Conservation (phyloP, 768 basidiomycete species). For the Suillus clintonianus region DNA sequence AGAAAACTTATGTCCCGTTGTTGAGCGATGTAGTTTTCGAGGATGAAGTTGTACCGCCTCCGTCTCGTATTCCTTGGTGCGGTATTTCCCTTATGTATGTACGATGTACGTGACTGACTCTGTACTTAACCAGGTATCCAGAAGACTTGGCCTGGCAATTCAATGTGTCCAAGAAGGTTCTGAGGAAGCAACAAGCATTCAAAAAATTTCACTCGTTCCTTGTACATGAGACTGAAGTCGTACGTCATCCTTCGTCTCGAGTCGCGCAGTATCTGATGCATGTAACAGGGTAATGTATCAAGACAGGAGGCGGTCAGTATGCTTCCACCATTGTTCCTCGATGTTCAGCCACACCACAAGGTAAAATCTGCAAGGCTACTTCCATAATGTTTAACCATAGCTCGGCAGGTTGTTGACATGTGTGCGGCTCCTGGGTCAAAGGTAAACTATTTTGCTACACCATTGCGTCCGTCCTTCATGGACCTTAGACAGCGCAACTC, state of each 20-base stretch:
- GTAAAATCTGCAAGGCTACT: conserved; percentile 38
- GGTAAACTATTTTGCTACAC: conserved; percentile 38
- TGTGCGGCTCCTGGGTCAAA: conserved; percentile 99
- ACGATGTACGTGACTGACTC: neutral
- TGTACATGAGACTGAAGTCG: conserved; percentile 97
- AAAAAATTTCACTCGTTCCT: conserved; percentile 95
- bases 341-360: conserved; percentile 90
- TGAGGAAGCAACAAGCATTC: conserved; percentile 88
- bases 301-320: conserved; percentile 98
- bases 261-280: neutral
- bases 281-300: conserved; percentile 85
- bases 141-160: conserved; percentile 96
- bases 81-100: conserved; percentile 4
- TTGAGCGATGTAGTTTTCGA: conserved; percentile 77
- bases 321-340: conserved; percentile 95
- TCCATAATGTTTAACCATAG: conserved; percentile 1
- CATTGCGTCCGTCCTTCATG: neutral
- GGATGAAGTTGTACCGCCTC: conserved; percentile 73
- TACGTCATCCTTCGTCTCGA: conserved; percentile 39
- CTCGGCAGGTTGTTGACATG: conserved; percentile 83
- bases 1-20: conserved; percentile 74
- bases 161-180: conserved; percentile 83
- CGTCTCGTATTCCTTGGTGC: conserved; percentile 84
- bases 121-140: conserved; percentile 71
- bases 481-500: conserved; percentile 82